Base-by-base conservation (phyloP, 768 basidiomycete genomes). In the Boletus rubescentipes region DNA sequence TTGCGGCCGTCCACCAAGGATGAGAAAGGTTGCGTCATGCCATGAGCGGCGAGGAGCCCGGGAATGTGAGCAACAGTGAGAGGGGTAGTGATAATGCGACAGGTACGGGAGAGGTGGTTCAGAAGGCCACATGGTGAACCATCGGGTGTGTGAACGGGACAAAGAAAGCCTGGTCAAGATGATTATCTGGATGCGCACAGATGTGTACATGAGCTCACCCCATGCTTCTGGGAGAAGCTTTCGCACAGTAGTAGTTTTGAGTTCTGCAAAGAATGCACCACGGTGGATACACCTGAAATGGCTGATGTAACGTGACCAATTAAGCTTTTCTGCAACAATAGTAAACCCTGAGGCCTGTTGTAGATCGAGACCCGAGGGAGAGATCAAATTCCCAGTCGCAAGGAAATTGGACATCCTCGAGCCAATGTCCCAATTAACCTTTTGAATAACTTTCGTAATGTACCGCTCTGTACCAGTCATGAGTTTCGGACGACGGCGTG, bases 341-440 rank as follows among this genome's bases (percentile, higher is more conserved):
- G 97, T 98, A 73, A 96, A 98, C n/a, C 97, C 97, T 16, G 94
- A 89, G 0, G 95, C 88, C 72, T 99, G 97, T 69, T 98, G 96
- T 15, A 99, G 76, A 73, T 98, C 97, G 50, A 99, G 85, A 55
- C 97, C 97, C 1, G 93, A 88, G 0, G 93, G 93, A 9, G 97
- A 96, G 48, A 95, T 81, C 23, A 99, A 78, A 67, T 98, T 98
- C 26, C 97, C 97, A 5, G 97, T 98, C 15, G 97, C 97, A 40
- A 99, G 81, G 78, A 99, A 99, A 69, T 96, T 96, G 18, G 90
- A 79, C 66, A 98, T 77, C 67, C 85, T 91, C 35, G 87, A 76
- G 23, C 97, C 97, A 53, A 99, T 85, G 67, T 98, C 97, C 67
- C 89, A 95, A 68, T 90, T 97, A 53, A 90, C 83, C 63, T 86